Base-by-base conservation (phyloP, 31 red algal species). In the Bonnemaisonia californica region DNA sequence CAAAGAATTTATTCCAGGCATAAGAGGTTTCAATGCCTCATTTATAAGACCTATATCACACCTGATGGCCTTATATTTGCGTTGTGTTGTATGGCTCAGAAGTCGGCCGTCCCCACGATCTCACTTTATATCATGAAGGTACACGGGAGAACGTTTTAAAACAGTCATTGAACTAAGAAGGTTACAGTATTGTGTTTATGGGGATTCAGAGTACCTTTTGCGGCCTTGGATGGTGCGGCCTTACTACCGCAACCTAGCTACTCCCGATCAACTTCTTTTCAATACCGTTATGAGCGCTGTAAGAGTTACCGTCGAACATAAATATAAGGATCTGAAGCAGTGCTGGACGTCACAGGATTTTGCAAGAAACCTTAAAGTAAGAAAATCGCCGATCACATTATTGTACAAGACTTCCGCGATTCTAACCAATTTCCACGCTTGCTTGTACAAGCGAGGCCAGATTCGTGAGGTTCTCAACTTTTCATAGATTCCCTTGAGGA, bases 251-350 rank as follows among this genome's bases (percentile, higher is more conserved):
- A 33, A 41, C 22, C 4, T 41, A 22, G 4, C 0, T 36, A 70
- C 65, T 70, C 5, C 18, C 4, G 32, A 70, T 4, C 0, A 34
- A 36, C 9, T 13, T 7, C 22, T 39, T 40, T 70, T 39, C 65
- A 70, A 70, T 34, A 41, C 7, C 7, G 65, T 8, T 12, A 70
- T 70, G 65, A 70, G 24, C n/a, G n/a, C n/a, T n/a, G n/a, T n/a
- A n/a, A n/a, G n/a, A n/a, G n/a, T n/a, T n/a, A n/a, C n/a, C n/a
- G n/a, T n/a, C n/a, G n/a, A n/a, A n/a, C n/a, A n/a, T n/a, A n/a
- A n/a, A n/a, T n/a, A n/a, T n/a, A n/a, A n/a, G n/a, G n/a, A n/a
- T n/a, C n/a, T n/a, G n/a, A n/a, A n/a, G n/a, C n/a, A n/a, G n/a
- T n/a, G n/a, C n/a, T n/a, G n/a, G n/a, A n/a, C n/a, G n/a, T n/a